Base-by-base conservation (phyloP, 1,284 basidiomycete species). In the Rhodotorula sp. region DNA sequence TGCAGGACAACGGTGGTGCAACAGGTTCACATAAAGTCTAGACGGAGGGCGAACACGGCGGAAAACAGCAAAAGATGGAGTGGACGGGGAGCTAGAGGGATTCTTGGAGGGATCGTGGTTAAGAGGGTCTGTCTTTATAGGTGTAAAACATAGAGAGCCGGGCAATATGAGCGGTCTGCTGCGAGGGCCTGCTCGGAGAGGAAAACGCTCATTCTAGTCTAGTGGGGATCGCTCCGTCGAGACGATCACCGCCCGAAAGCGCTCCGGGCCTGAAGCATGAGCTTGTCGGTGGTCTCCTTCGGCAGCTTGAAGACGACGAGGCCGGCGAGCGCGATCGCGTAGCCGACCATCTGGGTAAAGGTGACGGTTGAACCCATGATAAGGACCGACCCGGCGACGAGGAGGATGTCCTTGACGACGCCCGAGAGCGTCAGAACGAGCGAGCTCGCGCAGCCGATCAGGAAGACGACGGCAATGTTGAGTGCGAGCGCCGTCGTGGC, bases 381-480 rank as follows among this genome's bases (percentile, higher is more conserved):
- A 54, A 83, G 65, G 73, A 84, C 83, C 48, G 81, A 82, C 46
- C 81, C 81, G 10, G 78, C 73, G 67, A 85, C 84, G 67, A 85
- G 80, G 31, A 84, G 76, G 66, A 85, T 84, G 72, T 85, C 81
- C 69, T 82, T 82, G 65, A 81, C 64, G 16, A 82, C 80, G 34
- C 82, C 82, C 20, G 81, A 82, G 5, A 84, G 77, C 29, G 83
- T 83, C 64, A 83, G 77, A 43, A 82, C 81, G 67, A 83, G 80
- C 43, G 81, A 82, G 64, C 79, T 79, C 26, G 83, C 83, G 62
- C 81, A 81, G 48, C 83, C 81, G 65, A 68, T 81, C 72, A 84
- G 79, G 75, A 84, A 83, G 26, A 84, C 83, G 29, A 80, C 79
- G n/a, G 84, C 81, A 56, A 84, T 79, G 79, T 85, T 85, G 69